Conservation (phyloP, 176 grass and related monocot species). For the Aechmea fasciata region DNA sequence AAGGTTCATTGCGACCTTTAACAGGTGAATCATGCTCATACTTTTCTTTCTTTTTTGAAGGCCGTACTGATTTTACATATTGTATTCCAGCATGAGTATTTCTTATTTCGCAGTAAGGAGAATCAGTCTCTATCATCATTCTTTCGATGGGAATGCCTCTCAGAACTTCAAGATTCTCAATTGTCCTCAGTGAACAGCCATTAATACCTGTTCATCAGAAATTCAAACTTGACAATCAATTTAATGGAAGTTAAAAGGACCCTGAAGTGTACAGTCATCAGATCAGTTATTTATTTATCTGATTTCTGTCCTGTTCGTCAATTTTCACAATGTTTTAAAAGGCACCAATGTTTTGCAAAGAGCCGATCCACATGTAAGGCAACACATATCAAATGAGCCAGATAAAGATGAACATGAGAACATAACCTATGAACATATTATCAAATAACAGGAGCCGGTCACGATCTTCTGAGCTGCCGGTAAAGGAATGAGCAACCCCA, state of each 20-base stretch:
- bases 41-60: conserved; percentile 96
- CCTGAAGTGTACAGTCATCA: too few relatives aligned
- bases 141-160: conserved; percentile 64
- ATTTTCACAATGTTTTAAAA: background rate
- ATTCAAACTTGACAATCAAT: background rate
- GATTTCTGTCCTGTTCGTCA: too few relatives aligned
- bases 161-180: conserved; percentile 72
- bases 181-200: conserved; percentile 82
- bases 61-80: conserved; percentile 81
- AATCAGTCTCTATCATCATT: conserved; percentile 96
- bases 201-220: conserved; percentile 47
- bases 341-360: background rate
- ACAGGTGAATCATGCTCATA: conserved; percentile 56
- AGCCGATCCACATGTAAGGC: background rate
- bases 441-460: conserved; percentile 74
- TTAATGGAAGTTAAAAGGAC: background rate
- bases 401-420: conserved; percentile 3
- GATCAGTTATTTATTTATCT: too few relatives aligned
- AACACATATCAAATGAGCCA: background rate
- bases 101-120: conserved; percentile 94
- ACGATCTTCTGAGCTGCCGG: conserved; percentile 71
- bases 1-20: conserved; percentile 88
- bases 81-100: conserved; percentile 79
- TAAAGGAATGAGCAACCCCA: conserved; percentile 93
- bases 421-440: conserved; percentile 82